phyloP scores from a whole-genome alignment of 352 stramenopile species.

The Phytophthora ramorum region DNA sequence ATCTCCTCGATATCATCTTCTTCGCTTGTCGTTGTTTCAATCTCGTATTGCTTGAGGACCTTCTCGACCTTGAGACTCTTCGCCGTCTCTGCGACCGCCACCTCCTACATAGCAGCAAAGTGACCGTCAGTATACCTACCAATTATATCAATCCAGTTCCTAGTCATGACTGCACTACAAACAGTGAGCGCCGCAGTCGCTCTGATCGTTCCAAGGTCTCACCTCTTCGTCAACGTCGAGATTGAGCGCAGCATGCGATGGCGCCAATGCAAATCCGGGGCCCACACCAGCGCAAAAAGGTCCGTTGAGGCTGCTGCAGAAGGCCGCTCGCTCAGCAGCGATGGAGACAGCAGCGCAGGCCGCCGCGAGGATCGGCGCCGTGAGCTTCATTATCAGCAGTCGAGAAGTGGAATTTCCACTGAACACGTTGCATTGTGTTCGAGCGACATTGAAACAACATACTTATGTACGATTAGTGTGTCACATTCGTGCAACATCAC shows the following conservation, averaged over 20 bases:
- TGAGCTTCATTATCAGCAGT: slow-evolving; percentile 21
- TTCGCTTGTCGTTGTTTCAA: slow-evolving; percentile 38
- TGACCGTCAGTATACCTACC: background rate
- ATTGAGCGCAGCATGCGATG: slow-evolving; percentile 47
- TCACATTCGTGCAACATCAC: slow-evolving; percentile 19
- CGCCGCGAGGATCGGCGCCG: slow-evolving; percentile 2
- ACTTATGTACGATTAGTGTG: slow-evolving; percentile 6
- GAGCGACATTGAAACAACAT: slow-evolving; percentile 20
- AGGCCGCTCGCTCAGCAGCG: background rate
- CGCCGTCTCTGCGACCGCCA: slow-evolving; percentile 28
- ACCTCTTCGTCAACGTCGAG: slow-evolving; percentile 56
- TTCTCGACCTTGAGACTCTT: slow-evolving; percentile 66
- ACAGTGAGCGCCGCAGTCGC: background rate
- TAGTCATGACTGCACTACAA: background rate
- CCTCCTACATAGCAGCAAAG: slow-evolving; percentile 29
- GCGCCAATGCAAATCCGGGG: slow-evolving; percentile 38
- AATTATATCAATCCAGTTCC: background rate
- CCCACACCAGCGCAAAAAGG: slow-evolving; percentile 55
- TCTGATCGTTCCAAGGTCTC: slow-evolving; percentile 11
- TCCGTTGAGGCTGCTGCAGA: slow-evolving; percentile 77
- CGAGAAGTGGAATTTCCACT: slow-evolving; percentile 13
- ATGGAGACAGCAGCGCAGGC: slow-evolving; percentile 12
- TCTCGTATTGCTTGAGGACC: slow-evolving; percentile 72
- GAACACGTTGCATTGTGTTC: slow-evolving; percentile 11
- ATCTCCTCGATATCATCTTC: slow-evolving; percentile 27